A percentile compares a stretch with the other conserved stretches of the same genome.
Conservation (phyloP, 441 rosid species). For the Erodium chrysanthum region DNA sequence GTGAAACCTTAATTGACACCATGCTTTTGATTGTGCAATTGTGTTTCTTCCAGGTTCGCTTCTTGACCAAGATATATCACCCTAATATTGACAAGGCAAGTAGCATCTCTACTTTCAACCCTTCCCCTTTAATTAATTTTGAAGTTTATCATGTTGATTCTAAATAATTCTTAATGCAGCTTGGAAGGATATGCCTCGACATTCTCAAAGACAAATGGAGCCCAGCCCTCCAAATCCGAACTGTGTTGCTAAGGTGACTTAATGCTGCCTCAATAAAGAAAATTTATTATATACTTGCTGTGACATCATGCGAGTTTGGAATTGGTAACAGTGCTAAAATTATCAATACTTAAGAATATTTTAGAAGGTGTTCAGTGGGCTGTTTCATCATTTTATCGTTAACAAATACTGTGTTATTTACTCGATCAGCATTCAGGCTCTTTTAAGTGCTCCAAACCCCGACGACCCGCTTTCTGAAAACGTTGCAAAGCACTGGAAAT, state of each 20-base stretch:
- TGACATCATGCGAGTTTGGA: too few relatives aligned
- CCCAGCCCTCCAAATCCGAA: constrained; percentile 94
- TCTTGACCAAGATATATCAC: constrained; percentile 90
- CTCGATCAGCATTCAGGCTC: constrained; percentile 75
- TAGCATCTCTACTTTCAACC: constrained; percentile 5
- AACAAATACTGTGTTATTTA: too few relatives aligned
- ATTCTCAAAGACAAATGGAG: constrained; percentile 99
- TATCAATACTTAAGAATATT: too few relatives aligned
- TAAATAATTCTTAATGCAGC: constrained; percentile 31
- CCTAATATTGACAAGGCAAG: constrained; percentile 17
- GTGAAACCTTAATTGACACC: background rate
- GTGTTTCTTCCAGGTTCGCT: constrained; percentile 59
- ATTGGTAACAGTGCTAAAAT: background rate
- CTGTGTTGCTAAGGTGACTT: constrained; percentile 85
- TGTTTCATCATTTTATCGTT: too few relatives aligned
- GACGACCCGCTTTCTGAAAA: constrained; percentile 98
- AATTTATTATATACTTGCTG: too few relatives aligned
- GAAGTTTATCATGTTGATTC: background rate
- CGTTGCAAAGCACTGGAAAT: constrained; percentile 98
- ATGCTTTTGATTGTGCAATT: background rate
- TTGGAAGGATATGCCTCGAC: constrained; percentile 95
- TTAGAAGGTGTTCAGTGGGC: too few relatives aligned
- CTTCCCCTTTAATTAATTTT: background rate
- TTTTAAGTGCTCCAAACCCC: constrained; percentile 97
- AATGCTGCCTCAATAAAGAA: too few relatives aligned